Percentiles rank a stretch among this genome's conserved stretches.
These are phyloP conservation scores for Capsicum pubescens DNA, from an alignment of 257 asterid species.

Conservation along the genomic window DNA sequence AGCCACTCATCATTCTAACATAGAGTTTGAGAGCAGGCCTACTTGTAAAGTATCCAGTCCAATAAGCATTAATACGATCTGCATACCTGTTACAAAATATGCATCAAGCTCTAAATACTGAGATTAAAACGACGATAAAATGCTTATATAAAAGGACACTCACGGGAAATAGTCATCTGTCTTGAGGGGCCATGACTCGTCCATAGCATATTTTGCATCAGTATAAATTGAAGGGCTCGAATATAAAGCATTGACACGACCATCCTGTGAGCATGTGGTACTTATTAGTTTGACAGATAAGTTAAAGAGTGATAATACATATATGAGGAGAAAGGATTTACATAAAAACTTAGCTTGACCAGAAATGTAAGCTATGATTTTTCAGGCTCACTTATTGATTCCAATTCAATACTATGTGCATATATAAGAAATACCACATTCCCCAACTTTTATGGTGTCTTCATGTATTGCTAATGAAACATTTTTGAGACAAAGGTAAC, in stretches of 20 bases:
- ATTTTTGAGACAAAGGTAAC: too few species aligned
- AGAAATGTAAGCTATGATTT: neutral
- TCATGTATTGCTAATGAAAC: neutral
- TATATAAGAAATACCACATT: neutral
- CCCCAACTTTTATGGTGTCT: constrained; percentile 19
- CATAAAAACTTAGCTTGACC: neutral
- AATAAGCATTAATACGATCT: constrained; percentile 82
- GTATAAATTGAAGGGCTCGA: constrained; percentile 94
- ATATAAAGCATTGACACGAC: constrained; percentile 96
- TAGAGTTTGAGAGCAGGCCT: constrained; percentile 85
- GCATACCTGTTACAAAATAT: constrained; percentile 70
- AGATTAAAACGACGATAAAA: neutral
- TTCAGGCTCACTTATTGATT: neutral
- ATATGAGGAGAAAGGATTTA: constrained; percentile 20
- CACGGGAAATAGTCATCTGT: constrained; percentile 94
- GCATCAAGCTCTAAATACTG: constrained; percentile 11
- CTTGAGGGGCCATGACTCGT: constrained; percentile 93
- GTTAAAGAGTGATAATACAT: neutral
- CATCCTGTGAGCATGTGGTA: constrained; percentile 66
- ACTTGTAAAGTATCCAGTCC: constrained; percentile 99
- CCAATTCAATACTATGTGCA: neutral
- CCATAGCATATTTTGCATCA: constrained; percentile 80
- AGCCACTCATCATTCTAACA: constrained; percentile 87
- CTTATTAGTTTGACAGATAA: constrained; percentile 14
- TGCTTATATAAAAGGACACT: constrained; percentile 38